These are phyloP conservation scores for Trichoderma asperelloides DNA, from an alignment of 495 filamentous ascomycete genomes.

Conservation along the genomic window DNA sequence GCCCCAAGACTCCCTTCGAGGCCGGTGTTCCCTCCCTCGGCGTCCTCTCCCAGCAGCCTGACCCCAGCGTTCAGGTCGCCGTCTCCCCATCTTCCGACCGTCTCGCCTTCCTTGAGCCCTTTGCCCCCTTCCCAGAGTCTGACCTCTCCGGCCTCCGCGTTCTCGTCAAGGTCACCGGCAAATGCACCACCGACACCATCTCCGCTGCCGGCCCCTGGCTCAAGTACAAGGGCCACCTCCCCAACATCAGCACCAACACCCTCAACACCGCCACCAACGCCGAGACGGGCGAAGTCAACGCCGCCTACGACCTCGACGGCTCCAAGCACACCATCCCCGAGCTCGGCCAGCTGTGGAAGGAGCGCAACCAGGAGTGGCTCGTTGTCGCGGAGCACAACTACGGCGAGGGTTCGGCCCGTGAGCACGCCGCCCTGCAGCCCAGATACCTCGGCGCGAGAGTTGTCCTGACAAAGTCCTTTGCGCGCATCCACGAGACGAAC, in stretches of 20 bases:
- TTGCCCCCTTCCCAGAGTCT: conserved; percentile 66
- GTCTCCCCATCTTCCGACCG: conserved; percentile 81
- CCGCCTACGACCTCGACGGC: conserved; percentile 75
- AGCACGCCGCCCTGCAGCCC: conserved; percentile 95
- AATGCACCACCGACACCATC: conserved; percentile 98
- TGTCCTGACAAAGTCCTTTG: conserved; percentile 86
- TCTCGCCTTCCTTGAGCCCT: conserved; percentile 85
- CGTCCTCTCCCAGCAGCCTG: conserved; percentile 61
- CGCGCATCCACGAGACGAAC: conserved; percentile 97
- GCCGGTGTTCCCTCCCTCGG: conserved; percentile 65
- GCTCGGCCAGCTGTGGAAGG: conserved; percentile 73
- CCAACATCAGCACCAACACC: conserved; percentile 95
- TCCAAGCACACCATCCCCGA: conserved; percentile 65
- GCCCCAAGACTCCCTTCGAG: conserved; percentile 72
- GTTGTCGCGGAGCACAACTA: conserved; percentile 98
- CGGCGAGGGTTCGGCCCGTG: conserved; percentile 88
- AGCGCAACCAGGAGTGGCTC: conserved; percentile 64
- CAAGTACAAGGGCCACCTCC: conserved; percentile 97
- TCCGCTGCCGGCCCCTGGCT: conserved; percentile 96
- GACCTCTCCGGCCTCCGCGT: conserved; percentile 70
- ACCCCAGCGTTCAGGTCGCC: conserved; percentile 53
- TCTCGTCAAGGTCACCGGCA: conserved; percentile 89
- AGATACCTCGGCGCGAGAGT: conserved; percentile 83
- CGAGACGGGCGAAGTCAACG: conserved; percentile 84
- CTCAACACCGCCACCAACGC: conserved; percentile 90